Evolutionary conservation across 2,329 filamentous ascomycete species (phyloP), one percentile per base, ranked within the genome.

Genomic region (Tolypocladium guangdongense): DNA sequence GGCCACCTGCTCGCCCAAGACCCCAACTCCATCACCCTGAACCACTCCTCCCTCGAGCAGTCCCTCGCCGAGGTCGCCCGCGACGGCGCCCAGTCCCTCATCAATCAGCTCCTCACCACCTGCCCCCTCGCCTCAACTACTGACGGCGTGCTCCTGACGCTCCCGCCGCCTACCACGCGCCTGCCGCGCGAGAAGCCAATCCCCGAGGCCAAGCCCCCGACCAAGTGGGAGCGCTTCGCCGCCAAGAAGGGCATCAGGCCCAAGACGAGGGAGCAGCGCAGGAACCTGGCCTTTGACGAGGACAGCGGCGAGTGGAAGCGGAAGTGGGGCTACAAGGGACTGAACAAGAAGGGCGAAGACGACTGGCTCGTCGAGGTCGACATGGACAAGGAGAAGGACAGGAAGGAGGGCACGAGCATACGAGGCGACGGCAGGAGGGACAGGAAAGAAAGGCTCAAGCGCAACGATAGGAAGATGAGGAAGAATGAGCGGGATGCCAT

Each of bases 141-240:
- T 1, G 78, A 81, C 37, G 80, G 90, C 61, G 88, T 97, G 2
- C 82, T 92, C 50, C 82, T 97, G 52, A 77, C 81, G 18, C 84
- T 99, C 0, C 93, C 93, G 0, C 69, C 79, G 0, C 76, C 83
- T 0, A 74, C 80, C 22, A 95, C 87, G 1, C 70, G 77, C 0
- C 78, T 97, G 4, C 93, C 93, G 27, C 87, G 93, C 62, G 91
- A 96, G 74, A 97, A 99, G 73, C 89, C 90, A 11, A 77, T 97
- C 10, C 93, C 93, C 1, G 79, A 83, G 53, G 80, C 84, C 60
- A 93, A 91, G 74, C 77, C 85, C 54, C 86, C 86, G 61, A 97
- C 92, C 55, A 96, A 90, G 70, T 99, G 93, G 93, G 86, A 96
- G 76, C 83, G 86, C 65, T 99, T 99, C 74, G 93, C 93, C 47